Base-by-base conservation (phyloP, 2,329 filamentous ascomycete species). In the Aspergillus sergii region DNA sequence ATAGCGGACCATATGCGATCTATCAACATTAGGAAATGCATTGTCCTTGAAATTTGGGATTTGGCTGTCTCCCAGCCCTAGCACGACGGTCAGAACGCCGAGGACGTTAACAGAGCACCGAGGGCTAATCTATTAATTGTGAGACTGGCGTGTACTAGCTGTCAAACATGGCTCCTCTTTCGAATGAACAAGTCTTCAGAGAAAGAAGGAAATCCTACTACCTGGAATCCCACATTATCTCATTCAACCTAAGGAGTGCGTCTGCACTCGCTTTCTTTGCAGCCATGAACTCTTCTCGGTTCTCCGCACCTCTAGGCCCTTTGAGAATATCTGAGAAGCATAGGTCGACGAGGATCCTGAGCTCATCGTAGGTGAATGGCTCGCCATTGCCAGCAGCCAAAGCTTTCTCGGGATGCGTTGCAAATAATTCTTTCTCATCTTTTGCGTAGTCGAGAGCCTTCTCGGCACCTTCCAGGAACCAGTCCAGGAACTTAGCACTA, bases 221-320 rank as follows among this genome's bases (percentile, higher is more conserved):
- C 57, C 71, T 75, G 41, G 76, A 78, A 75, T 82, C 80, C 81
- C 81, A 82, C 80, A 83, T 82, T 48, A 81, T 71, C 71, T 82
- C 80, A 59, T 79, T 81, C 69, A 83, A 68, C 57, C 74, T 74
- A 62, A 82, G 67, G 63, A 82, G 69, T 14, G 79, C 76, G 71
- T 82, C 81, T 12, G 76, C 79, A 63, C 77, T 80, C 23, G 75
- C 78, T 63, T 80, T 81, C 71, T 80, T 80, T 28, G 80, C 79
- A 55, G 78, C 75, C 74, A 83, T 78, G 36, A 78, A 79, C 51
- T 81, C 80, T 68, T 82, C 80, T 16, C 81, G 72, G 56, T 78
- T 80, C 60, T 81, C 78, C 26, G 72, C 72, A 4, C 76, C 77
- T 7, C 74, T 71, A 4, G 78, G 78, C 3, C 80, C 80, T 26